Conservation (phyloP, 352 stramenopile species). For the Globisporangium carolinianum region DNA sequence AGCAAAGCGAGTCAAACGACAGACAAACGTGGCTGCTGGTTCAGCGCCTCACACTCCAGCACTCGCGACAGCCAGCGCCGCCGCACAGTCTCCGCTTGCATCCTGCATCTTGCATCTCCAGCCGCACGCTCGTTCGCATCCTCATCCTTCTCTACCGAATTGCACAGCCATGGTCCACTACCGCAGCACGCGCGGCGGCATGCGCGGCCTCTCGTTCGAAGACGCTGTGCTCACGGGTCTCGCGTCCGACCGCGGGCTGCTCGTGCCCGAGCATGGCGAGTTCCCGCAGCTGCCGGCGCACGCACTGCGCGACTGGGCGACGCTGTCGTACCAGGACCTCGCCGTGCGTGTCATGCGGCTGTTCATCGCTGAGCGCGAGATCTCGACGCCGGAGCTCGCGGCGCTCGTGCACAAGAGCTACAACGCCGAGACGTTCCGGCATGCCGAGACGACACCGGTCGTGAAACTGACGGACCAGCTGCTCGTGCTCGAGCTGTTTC, state of each 20-base stretch:
- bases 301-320: conserved; percentile 73
- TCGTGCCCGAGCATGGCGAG: conserved; percentile 70
- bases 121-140: not conserved
- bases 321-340: conserved; percentile 92
- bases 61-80: not conserved
- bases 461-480: conserved; percentile 86
- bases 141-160: not conserved
- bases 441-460: conserved; percentile 92
- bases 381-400: conserved; percentile 86
- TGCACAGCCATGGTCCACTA: conserved; percentile 64
- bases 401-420: conserved; percentile 93
- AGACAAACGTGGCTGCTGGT: not conserved
- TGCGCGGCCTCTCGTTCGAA: conserved; percentile 80
- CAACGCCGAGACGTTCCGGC: conserved; percentile 86
- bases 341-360: conserved; percentile 94
- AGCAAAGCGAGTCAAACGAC: too few relatives aligned
- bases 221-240: conserved; percentile 83
- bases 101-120: too few relatives aligned
- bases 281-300: conserved; percentile 72
- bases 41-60: conserved; percentile 4
- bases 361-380: conserved; percentile 94
- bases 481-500: conserved; percentile 97
- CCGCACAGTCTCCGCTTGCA: too few relatives aligned
- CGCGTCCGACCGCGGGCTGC: conserved; percentile 73
- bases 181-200: conserved; percentile 75